phyloP scores from a whole-genome alignment of 371 early-diverging fungal species.

The Actinomortierella ambigua region DNA sequence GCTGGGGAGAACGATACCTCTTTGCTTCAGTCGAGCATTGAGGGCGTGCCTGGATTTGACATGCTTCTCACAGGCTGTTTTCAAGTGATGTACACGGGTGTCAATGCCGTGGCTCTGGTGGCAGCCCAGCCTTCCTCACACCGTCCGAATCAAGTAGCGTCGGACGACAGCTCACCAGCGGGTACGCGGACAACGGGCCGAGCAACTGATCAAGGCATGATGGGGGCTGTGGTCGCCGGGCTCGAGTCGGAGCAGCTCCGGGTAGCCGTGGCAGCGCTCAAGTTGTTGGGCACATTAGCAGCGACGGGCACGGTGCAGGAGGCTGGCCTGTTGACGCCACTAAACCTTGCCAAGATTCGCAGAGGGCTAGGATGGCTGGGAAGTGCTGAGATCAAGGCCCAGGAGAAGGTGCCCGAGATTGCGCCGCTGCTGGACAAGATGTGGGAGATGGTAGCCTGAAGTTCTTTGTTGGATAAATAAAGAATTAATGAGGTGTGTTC shows the following conservation, averaged over 20 bases:
- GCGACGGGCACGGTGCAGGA: conserved; percentile 1
- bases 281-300: conserved; percentile 3
- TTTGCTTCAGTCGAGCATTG: not conserved
- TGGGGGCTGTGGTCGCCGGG: conserved; percentile 6
- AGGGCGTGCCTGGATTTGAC: too few species aligned
- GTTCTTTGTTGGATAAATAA: not conserved
- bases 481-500: too few species aligned
- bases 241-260: not conserved
- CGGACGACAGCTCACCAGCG: not conserved
- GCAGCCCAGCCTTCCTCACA: too few species aligned
- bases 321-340: conserved; percentile 5
- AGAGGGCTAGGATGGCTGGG: conserved; percentile 2
- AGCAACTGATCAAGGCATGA: conserved; percentile 1
- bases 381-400: too few species aligned
- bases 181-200: not conserved
- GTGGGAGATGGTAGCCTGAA: conserved; percentile 13
- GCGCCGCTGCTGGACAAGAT: conserved; percentile 7
- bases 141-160: too few species aligned
- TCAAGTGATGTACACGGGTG: conserved; percentile 10
- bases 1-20: not conserved
- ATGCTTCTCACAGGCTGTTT: not conserved
- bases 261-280: conserved; percentile 7
- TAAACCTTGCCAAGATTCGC: not conserved
- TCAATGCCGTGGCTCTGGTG: not conserved
- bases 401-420: not conserved